A percentile compares a stretch with the other conserved stretches of the same genome.
Evolutionary conservation across 2,329 filamentous ascomycete species (phyloP).

Genomic region (Colletotrichum tanaceti): DNA sequence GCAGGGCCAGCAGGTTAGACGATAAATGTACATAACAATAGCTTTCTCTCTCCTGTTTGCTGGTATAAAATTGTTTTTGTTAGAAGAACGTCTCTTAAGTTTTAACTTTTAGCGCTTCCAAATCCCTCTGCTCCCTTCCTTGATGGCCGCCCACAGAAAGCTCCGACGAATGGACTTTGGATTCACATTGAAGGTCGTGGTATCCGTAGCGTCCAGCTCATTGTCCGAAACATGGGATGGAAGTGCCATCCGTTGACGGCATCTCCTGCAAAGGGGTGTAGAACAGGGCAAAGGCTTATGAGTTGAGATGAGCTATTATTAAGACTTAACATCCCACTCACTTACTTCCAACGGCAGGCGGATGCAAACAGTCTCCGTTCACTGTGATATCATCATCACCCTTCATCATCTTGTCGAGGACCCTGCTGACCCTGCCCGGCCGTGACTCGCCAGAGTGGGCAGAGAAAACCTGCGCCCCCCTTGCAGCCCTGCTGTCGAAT

Average conservation of each 20-base stretch:
- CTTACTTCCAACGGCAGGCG: neutral
- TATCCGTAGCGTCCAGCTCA: neutral
- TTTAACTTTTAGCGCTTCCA: no score
- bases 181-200: no score
- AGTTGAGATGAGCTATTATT: conserved; percentile 1
- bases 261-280: neutral
- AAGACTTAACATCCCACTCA: neutral
- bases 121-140: no score
- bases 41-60: no score
- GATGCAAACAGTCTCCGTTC: neutral
- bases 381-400: neutral
- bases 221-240: neutral
- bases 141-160: no score
- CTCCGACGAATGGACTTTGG: no score
- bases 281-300: neutral
- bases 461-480: neutral
- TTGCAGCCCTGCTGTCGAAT: conserved; percentile 20
- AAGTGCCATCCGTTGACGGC: neutral
- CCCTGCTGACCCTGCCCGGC: conserved; percentile 1
- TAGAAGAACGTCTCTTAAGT: no score
- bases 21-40: no score
- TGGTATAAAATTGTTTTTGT: no score
- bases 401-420: no score
- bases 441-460: neutral
- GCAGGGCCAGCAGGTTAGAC: no score